Conservation (phyloP, 2,329 filamentous ascomycete species). For the Remersonia thermophila region DNA sequence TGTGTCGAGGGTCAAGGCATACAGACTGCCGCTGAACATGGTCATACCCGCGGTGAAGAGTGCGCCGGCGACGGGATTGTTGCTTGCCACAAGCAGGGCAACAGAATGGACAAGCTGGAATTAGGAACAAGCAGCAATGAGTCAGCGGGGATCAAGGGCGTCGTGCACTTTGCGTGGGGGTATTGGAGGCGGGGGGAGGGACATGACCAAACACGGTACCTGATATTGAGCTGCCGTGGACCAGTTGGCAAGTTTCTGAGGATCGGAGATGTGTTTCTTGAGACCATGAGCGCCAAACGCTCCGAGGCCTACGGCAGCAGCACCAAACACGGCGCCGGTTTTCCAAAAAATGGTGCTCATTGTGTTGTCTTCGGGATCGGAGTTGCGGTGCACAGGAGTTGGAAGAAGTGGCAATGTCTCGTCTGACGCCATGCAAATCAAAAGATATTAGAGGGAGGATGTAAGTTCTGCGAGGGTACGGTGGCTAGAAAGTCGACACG, state of each 20-base stretch:
- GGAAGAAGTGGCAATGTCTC: not conserved
- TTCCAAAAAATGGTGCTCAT: constrained; percentile 39
- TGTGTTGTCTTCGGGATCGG: constrained; percentile 8
- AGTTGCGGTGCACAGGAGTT: not conserved
- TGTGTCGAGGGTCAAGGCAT: constrained; percentile 50
- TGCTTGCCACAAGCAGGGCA: constrained; percentile 45
- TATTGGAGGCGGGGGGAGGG: too few relatives aligned
- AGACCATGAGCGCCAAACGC: constrained; percentile 59
- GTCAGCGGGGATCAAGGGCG: constrained; percentile 2
- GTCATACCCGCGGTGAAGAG: constrained; percentile 55
- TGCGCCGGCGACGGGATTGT: constrained; percentile 42
- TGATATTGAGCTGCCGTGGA: constrained; percentile 56
- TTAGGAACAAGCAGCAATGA: not conserved
- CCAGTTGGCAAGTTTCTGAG: constrained; percentile 47
- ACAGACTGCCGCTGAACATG: constrained; percentile 55
- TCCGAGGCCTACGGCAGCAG: constrained; percentile 46
- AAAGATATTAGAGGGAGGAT: too few relatives aligned
- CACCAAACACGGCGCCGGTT: constrained; percentile 50
- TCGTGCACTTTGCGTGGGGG: too few relatives aligned
- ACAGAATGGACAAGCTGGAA: constrained; percentile 49
- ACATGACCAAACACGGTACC: too few relatives aligned
- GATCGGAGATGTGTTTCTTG: constrained; percentile 48
- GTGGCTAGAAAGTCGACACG: too few relatives aligned
- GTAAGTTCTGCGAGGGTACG: too few relatives aligned
- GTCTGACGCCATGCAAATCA: not conserved